Evolutionary conservation across 176 grass and related monocot genomes (phyloP), one percentile per base, ranked within the genome.

Genomic region (Zoysia japonica): DNA sequence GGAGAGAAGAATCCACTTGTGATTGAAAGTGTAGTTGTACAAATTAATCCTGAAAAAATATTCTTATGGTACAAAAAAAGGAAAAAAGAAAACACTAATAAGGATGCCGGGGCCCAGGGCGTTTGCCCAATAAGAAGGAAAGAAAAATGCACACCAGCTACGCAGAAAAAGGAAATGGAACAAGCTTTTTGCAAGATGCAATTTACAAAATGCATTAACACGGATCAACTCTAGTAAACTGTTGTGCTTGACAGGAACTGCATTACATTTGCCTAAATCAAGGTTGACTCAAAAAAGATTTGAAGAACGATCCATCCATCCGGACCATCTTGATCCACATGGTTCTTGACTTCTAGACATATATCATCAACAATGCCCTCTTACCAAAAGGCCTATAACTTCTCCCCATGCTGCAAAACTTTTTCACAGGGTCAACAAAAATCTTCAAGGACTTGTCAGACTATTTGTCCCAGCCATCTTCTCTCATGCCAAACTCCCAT

Each of bases 391-490:
- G 5, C 53, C 11, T 68, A 73, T 63, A 55, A 55, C 56, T 77
- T 37, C 65, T 36, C 43, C 49, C 86, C 86, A 75, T 70, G 76
- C 76, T 84, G 55, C 75, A 74, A 79, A 84, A 84, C 80, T 87
- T 47, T 28, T 43, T 43, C 70, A 47, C 55, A 56, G 77, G 46
- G 35, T 15, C 35, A 70, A 57, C 17, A 60, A 77, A 85, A 53
- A 28, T 65, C 11, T 61, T 51, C n/a, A 37, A 47, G 28, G 28
- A 51, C 8, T 52, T 57, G n/a, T 19, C 37, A 39, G 19, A 20
- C 91, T 99, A 99, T 79, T 82, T 91, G 84, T 99, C 92, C 96
- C 96, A 99, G 35, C 77, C 71, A 67, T 99, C 96, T 68, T 39
- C 11, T 35, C 96, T 72, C 61, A 61, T 84, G 68, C 79, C 90